Base-by-base conservation (phyloP, 1,284 basidiomycete genomes). In the Cryptococcus hybrid region DNA sequence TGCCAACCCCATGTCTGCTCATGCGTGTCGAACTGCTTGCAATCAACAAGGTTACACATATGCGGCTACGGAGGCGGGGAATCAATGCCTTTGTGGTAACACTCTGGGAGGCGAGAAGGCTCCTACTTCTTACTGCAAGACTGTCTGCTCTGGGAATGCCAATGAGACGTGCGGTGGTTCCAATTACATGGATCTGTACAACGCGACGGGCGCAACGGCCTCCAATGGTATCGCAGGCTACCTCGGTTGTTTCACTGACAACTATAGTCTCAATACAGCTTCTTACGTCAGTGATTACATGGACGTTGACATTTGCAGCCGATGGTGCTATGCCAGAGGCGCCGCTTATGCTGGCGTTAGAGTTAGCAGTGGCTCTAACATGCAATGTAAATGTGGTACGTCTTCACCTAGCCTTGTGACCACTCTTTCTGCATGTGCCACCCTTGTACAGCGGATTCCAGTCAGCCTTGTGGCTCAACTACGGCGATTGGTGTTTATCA, bases 41-140 rank as follows among this genome's bases (percentile, higher is more conserved):
- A 54, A 55, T 47, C 47, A 49, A 9, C 54, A 61, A 40, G 60
- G 60, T 8, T 69, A 61, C 48, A 45, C 60, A 11, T 65, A 57
- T 47, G 59, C 67, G 18, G 64, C 64, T 46, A 52, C 60, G 35
- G 62, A 67, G 43, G 24, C n/a, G n/a, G 43, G 66, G 18, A 64
- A 66, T 46, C 59, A 63, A 37, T 69, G 68, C 48, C 62, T 58
- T 56, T 69, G 68, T 56, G 68, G 66, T 7, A 64, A 64, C 55
- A 57, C 47, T 18, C 54, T 66, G 24, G 52, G 43, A 24, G 62
- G 59, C 46, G 55, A 54, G 37, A 52, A 58, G 40, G 57, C 59
- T 6, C 56, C 61, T 11, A 18, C 18, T 18, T 18, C 18, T 1
- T 53, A 50, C 18, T 69, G 68, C 57, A 61, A 55, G 51, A 54